Base-by-base conservation (phyloP, 495 filamentous ascomycete genomes). In the Aspergillus funiculosus region DNA sequence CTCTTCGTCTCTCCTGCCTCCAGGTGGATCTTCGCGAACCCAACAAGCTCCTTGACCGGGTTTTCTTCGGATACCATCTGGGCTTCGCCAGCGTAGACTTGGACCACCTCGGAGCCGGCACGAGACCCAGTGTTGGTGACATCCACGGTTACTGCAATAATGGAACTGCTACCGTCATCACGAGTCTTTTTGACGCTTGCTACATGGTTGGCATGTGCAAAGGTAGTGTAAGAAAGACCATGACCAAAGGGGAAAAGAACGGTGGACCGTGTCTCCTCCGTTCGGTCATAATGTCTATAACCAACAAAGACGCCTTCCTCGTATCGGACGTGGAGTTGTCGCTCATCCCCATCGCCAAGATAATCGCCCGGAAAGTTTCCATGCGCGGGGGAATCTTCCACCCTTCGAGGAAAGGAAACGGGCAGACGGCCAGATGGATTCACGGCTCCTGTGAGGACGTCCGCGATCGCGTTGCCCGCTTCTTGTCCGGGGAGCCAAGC, bases 401-500 rank as follows among this genome's bases (percentile, higher is more conserved):
- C 56, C 42, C 86, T 77, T 10, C 74, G 72, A 22, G 86, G 86
- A 53, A 84, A 95, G 36, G 83, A 77, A 59, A 91, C 88, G 2
- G 86, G 85, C 0, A 81, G 72, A 50, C 86, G 86, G 48, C 76
- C 89, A 14, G 75, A 72, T 3, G 88, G 89, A 59, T 88, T 89
- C 45, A 83, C 78, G 38, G 68, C 73, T 14, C 88, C 88, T 59
- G 87, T 90, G 13, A 94, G 78, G 1, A 95, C 75, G 51, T 91
- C 86, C 14, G 78, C 78, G 48, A 94, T 80, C 1, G 81, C 73
- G 59, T 90, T 87, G 30, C 88, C 88, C 14, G 79, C 83, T 62
- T 94, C 83, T 59, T 94, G 81, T 9, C 88, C 89, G 0, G 87
- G 87, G 38, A 91, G 64, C 57, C 87, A 87, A 37, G 86, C 86